Conservation (phyloP, 371 early-diverging fungal genomes). For the Syncephalastrum monosporum region DNA sequence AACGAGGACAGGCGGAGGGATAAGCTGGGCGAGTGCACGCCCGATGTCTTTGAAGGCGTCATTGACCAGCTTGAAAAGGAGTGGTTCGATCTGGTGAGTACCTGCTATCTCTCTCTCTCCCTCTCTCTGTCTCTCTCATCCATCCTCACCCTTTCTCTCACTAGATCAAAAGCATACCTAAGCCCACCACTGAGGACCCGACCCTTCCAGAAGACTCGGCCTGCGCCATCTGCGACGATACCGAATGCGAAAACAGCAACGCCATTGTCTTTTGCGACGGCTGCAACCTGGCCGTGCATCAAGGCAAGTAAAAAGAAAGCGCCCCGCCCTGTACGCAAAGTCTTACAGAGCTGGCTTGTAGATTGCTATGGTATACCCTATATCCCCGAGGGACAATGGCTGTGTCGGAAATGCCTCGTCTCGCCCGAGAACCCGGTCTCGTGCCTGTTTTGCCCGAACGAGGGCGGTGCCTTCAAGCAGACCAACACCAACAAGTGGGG, state of each 20-base stretch:
- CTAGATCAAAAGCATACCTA: conserved; percentile 44
- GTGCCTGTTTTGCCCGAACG: conserved; percentile 93
- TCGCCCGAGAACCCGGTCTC: conserved; percentile 87
- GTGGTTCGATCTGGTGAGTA: conserved; percentile 87
- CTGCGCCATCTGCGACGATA: conserved; percentile 95
- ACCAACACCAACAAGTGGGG: conserved; percentile 93
- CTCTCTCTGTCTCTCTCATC: no score
- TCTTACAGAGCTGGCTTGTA: conserved; percentile 12
- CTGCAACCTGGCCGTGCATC: conserved; percentile 98
- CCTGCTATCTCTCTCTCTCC: no score
- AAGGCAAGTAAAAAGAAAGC: conserved; percentile 54
- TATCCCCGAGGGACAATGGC: conserved; percentile 99
- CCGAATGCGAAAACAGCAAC: conserved; percentile 96
- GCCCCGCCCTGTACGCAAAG: no score
- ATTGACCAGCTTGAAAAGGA: conserved; percentile 95
- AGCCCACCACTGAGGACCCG: conserved; percentile 31
- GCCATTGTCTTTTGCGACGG: conserved; percentile 99
- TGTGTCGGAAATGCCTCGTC: conserved; percentile 96
- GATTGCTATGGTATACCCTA: conserved; percentile 99
- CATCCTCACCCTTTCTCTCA: background rate
- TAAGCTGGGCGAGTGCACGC: conserved; percentile 50
- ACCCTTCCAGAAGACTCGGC: conserved; percentile 73
- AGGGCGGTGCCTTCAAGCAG: conserved; percentile 97
- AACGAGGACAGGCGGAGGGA: conserved; percentile 67
- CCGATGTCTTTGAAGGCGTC: conserved; percentile 80